Evolutionary conservation across 352 stramenopile genomes (phyloP), one percentile per base, ranked within the genome.

Genomic region (Globisporangium megalacanthum): DNA sequence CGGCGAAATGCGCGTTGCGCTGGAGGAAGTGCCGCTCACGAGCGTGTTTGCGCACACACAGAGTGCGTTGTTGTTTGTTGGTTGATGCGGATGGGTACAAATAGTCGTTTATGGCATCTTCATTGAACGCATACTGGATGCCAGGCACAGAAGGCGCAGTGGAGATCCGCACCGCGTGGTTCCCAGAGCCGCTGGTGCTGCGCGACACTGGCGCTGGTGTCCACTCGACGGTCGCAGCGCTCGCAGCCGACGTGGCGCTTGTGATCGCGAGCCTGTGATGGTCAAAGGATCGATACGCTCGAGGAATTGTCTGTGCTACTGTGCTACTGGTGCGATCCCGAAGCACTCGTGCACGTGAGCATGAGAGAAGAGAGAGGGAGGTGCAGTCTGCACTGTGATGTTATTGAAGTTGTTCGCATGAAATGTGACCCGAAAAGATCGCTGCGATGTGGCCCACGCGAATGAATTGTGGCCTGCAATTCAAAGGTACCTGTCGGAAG

Each of bases 91-190:
- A 25, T 22, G 41, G 17, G 15, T 3, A 6, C 17, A 48, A 15
- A 3, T 15, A 25, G 42, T 25, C 42, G 22, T 25, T 25, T 6
- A 13, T 13, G n/a, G n/a, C 17, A 7, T 45, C 15, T n/a, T 19
- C 52, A 1, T 19, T 29, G 25, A 29, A 29, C 25, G 25, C 25
- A 29, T 29, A 29, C 25, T 20, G 20, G n/a, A 14, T 19, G 6
- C 49, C 49, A 66, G 81, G 71, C 53, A 83, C 77, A 4, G 79
- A 92, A 61, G 79, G 81, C 54, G 72, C 83, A 17, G 54, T 92
- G 9, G 73, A 72, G 15, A 84, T 89, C 35, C 58, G 48, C 25
- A 90, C 70, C 36, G 61, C 78, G 48, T 84, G 73, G 63, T 92
- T 89, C 49, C 75, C 62, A 0, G 68, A 79, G 49, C 79, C 79